Conservation (phyloP, 441 rosid species). For the Capsella rubella region DNA sequence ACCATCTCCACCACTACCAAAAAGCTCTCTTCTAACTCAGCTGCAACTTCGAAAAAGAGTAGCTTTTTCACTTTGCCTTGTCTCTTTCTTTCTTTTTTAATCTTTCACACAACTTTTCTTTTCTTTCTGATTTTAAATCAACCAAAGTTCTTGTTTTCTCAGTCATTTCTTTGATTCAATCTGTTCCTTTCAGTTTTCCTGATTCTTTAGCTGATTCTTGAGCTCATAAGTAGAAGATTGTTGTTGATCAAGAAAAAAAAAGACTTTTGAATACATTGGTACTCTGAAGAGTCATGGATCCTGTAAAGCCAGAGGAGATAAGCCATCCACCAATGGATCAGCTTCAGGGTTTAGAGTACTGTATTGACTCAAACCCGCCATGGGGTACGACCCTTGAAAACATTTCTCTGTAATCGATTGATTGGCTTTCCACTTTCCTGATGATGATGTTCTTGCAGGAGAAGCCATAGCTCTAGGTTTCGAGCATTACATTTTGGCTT, state of each 20-base stretch:
- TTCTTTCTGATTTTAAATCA: not conserved
- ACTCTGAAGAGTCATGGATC: constrained; percentile 61
- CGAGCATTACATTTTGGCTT: constrained; percentile 93
- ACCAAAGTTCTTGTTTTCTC: constrained; percentile 27
- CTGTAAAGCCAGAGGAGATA: constrained; percentile 93
- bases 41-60: constrained; percentile 38
- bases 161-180: constrained; percentile 28
- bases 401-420: constrained; percentile 4
- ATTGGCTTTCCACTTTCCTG: not conserved
- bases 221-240: constrained; percentile 5
- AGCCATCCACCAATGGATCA: constrained; percentile 96
- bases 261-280: not conserved
- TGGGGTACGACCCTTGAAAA: constrained; percentile 67
- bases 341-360: constrained; percentile 98
- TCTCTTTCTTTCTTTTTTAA: not conserved
- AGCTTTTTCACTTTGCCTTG: constrained; percentile 21
- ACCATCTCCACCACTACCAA: constrained; percentile 42
- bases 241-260: not conserved
- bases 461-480: constrained; percentile 96
- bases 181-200: constrained; percentile 9
- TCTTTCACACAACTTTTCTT: constrained; percentile 1
- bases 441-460: constrained; percentile 57
- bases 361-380: constrained; percentile 99
- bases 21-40: constrained; percentile 43
- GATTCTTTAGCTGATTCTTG: constrained; percentile 23